These are phyloP conservation scores for Peterozyma xylosa DNA, from an alignment of 805 yeast genomes.

Conservation along the genomic window DNA sequence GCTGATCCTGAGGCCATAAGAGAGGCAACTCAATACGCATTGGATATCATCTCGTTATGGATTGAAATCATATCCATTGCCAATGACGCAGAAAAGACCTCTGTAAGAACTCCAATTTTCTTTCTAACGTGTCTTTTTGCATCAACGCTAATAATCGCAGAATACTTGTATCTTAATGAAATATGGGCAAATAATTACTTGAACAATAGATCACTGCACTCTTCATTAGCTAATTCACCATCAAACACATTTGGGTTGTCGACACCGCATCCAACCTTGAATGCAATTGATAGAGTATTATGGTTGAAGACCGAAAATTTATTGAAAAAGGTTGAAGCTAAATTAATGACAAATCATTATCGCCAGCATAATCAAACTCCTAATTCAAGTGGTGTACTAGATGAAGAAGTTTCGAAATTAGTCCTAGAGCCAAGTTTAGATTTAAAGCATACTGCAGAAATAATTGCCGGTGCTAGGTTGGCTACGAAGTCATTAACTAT, in stretches of 20 bases:
- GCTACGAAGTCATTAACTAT: constrained; percentile 54
- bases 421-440: constrained; percentile 38
- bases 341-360: constrained; percentile 32
- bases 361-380: not conserved
- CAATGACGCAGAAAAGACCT: constrained; percentile 57
- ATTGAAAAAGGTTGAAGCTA: constrained; percentile 52
- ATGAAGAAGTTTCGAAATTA: constrained; percentile 41
- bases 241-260: constrained; percentile 14
- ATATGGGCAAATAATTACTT: constrained; percentile 34
- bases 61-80: constrained; percentile 60
- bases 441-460: constrained; percentile 33
- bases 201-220: constrained; percentile 7
- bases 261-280: constrained; percentile 21
- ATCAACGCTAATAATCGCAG: constrained; percentile 54
- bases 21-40: constrained; percentile 51
- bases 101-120: constrained; percentile 69
- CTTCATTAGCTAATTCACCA: not conserved
- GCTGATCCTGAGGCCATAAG: constrained; percentile 56
- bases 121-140: constrained; percentile 66
- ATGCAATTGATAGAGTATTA: constrained; percentile 46
- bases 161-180: constrained; percentile 53
- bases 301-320: constrained; percentile 61
- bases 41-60: constrained; percentile 63
- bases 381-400: constrained; percentile 30
- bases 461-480: constrained; percentile 41